phyloP scores from a whole-genome alignment of 2,329 filamentous ascomycete genomes.

The Alternaria atra region DNA sequence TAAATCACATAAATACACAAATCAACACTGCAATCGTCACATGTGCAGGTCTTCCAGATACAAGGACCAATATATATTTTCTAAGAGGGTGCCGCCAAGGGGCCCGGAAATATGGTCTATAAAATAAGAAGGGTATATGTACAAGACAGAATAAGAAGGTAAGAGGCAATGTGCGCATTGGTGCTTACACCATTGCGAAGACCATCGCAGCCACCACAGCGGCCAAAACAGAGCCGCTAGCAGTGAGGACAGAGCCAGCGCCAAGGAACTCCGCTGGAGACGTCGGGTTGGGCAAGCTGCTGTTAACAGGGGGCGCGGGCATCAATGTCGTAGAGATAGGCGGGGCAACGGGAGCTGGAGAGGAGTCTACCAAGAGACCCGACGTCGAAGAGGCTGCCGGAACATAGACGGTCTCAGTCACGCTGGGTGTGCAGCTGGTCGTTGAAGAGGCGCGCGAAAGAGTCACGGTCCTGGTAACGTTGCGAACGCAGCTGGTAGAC shows the following conservation, averaged over 20 bases:
- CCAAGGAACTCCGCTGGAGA: constrained; percentile 35
- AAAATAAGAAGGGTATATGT: constrained; percentile 13
- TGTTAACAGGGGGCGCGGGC: constrained; percentile 35
- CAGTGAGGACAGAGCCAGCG: constrained; percentile 19
- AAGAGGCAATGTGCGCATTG: constrained; percentile 13
- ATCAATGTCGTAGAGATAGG: constrained; percentile 24
- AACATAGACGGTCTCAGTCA: constrained; percentile 40
- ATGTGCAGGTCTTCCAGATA: neutral
- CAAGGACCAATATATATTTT: constrained; percentile 9
- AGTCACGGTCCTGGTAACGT: constrained; percentile 10
- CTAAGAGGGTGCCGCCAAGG: constrained; percentile 1
- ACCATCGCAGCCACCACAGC: constrained; percentile 29
- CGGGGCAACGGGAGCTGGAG: constrained; percentile 16
- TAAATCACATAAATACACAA: neutral
- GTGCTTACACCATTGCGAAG: constrained; percentile 33
- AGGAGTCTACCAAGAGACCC: constrained; percentile 1
- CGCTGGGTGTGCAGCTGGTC: constrained; percentile 28
- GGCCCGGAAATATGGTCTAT: constrained; percentile 13
- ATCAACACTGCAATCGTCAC: neutral
- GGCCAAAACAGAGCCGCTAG: constrained; percentile 31
- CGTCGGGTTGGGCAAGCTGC: constrained; percentile 26
- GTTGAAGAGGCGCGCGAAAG: constrained; percentile 1
- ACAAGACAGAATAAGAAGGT: constrained; percentile 13
- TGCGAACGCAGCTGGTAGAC: constrained; percentile 17
- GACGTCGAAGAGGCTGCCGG: constrained; percentile 21